phyloP scores from a whole-genome alignment of 176 grass and related monocot species.

The Stipa capillata region DNA sequence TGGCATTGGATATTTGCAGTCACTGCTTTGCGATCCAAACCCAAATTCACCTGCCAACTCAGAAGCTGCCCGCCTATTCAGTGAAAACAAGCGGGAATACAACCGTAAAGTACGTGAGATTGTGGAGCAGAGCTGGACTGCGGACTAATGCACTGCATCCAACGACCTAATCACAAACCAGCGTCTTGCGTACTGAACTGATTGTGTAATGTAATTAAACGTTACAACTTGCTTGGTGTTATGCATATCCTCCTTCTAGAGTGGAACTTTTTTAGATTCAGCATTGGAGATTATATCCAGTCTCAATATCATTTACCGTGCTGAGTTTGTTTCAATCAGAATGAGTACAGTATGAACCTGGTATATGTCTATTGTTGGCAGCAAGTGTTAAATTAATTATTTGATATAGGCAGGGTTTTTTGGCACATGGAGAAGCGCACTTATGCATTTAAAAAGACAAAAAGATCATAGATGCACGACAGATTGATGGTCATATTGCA shows the following conservation, averaged over 20 bases:
- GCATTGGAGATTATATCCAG: background rate
- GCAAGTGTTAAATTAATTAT: background rate
- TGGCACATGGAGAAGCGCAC: too few species aligned
- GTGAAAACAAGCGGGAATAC: conserved; percentile 93
- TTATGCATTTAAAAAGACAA: too few species aligned
- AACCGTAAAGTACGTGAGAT: conserved; percentile 84
- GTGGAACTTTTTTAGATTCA: background rate
- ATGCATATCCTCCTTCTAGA: background rate
- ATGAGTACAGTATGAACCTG: background rate
- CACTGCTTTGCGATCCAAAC: conserved; percentile 89
- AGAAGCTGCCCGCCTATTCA: conserved; percentile 88
- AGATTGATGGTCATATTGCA: too few species aligned
- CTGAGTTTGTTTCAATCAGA: background rate
- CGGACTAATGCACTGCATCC: conserved; percentile 43
- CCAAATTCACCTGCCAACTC: conserved; percentile 94
- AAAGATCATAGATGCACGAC: too few species aligned
- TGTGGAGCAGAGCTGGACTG: conserved; percentile 96
- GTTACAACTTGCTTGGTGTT: background rate
- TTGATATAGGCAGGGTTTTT: too few species aligned
- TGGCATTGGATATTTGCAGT: conserved; percentile 38
- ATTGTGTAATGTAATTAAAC: conserved; percentile 28
- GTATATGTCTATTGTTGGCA: background rate
- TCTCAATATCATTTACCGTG: background rate
- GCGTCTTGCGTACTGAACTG: background rate
- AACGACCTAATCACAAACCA: background rate